phyloP scores from a whole-genome alignment of 768 basidiomycete genomes.

The Saitozyma sp. region DNA sequence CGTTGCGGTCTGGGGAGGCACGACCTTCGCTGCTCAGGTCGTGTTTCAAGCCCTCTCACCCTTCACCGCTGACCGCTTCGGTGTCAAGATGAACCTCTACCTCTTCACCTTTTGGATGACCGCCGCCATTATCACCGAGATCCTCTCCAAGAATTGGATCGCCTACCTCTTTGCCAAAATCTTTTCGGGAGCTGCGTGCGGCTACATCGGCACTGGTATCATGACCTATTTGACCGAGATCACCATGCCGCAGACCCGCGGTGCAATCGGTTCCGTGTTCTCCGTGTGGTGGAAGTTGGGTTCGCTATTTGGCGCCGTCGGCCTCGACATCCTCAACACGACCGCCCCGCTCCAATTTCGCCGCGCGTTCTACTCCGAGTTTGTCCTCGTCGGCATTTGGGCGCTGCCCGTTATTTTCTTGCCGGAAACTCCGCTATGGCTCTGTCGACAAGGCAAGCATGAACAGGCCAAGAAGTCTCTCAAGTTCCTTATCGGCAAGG shows the following conservation, averaged over 20 bases:
- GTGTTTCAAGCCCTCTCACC: constrained; percentile 1
- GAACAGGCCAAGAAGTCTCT: constrained; percentile 14
- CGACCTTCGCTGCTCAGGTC: constrained; percentile 2
- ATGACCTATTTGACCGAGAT: constrained; percentile 17
- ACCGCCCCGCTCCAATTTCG: not conserved
- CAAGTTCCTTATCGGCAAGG: constrained; percentile 2
- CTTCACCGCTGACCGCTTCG: constrained; percentile 18
- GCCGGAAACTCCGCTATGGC: constrained; percentile 15
- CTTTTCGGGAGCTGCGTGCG: constrained; percentile 8
- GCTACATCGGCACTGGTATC: not conserved
- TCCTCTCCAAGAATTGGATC: constrained; percentile 20
- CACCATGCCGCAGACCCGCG: constrained; percentile 13
- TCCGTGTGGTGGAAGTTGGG: constrained; percentile 11
- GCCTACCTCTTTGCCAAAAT: constrained; percentile 20
- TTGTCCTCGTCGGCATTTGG: constrained; percentile 16
- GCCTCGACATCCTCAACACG: constrained; percentile 8
- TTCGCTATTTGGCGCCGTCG: constrained; percentile 10
- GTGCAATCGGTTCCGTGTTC: constrained; percentile 13
- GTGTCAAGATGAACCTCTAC: constrained; percentile 14
- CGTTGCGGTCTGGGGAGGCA: constrained; percentile 17
- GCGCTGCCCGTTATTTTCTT: constrained; percentile 6
- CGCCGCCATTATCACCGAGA: constrained; percentile 16
- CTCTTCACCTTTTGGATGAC: constrained; percentile 11
- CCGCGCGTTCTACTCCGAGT: constrained; percentile 7
- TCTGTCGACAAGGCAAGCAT: constrained; percentile 13